These are phyloP conservation scores for Ustilago loliicola DNA, from an alignment of 1,284 basidiomycete species.

Conservation along the genomic window DNA sequence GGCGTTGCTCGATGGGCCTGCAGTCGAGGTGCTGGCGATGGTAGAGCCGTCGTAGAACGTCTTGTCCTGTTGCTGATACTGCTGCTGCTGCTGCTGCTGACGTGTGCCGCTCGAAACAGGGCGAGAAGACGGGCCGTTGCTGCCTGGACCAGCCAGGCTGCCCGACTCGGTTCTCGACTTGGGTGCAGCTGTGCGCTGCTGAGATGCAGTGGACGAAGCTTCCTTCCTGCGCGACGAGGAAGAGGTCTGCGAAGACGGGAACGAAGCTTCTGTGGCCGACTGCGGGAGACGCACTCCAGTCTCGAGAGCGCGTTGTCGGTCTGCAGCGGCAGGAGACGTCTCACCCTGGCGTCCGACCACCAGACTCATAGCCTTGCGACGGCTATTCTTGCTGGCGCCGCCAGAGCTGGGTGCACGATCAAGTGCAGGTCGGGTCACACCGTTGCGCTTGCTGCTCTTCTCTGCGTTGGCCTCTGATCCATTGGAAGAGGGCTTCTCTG, in stretches of 20 bases:
- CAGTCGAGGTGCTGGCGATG: slow-evolving; percentile 58
- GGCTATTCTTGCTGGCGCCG: slow-evolving; percentile 25
- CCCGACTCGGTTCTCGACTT: slow-evolving; percentile 29
- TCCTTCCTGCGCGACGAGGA: slow-evolving; percentile 37
- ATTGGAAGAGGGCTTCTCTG: slow-evolving; percentile 12
- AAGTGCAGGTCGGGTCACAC: slow-evolving; percentile 25
- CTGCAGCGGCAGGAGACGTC: slow-evolving; percentile 36
- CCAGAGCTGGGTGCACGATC: slow-evolving; percentile 44
- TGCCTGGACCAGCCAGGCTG: slow-evolving; percentile 22
- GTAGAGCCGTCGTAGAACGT: slow-evolving; percentile 47
- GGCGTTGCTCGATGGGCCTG: slow-evolving; percentile 72
- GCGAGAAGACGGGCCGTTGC: slow-evolving; percentile 23
- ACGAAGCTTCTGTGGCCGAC: slow-evolving; percentile 25
- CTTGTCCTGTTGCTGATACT: slow-evolving; percentile 31
- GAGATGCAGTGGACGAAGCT: slow-evolving; percentile 17
- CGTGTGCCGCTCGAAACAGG: slow-evolving; percentile 22
- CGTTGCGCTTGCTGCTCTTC: slow-evolving; percentile 44
- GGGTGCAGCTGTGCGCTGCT: slow-evolving; percentile 33
- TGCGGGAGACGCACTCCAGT: slow-evolving; percentile 6
- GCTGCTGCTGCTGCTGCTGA: slow-evolving; percentile 29
- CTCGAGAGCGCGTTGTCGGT: slow-evolving; percentile 36
- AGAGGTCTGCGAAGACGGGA: slow-evolving; percentile 16
- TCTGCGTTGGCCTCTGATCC: slow-evolving; percentile 19
- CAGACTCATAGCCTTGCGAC: slow-evolving; percentile 65
- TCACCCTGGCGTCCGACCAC: slow-evolving; percentile 54